These are phyloP conservation scores for Aspergillus biplanus DNA, from an alignment of 495 filamentous ascomycete genomes.

Conservation along the genomic window DNA sequence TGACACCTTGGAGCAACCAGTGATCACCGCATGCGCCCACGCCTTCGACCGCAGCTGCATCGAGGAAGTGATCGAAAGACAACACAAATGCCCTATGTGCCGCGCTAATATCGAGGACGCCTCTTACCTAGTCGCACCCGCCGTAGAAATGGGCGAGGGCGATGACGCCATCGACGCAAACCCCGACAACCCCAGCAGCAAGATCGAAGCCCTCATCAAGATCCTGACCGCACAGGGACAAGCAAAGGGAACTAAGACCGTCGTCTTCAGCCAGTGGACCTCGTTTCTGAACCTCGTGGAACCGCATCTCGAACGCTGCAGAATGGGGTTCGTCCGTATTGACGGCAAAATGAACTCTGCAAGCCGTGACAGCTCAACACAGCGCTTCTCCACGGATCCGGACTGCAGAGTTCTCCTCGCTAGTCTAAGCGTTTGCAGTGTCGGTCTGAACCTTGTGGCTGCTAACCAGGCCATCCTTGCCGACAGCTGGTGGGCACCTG, in stretches of 20 bases:
- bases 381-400: conserved; percentile 66
- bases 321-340: conserved; percentile 72
- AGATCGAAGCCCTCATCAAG: conserved; percentile 79
- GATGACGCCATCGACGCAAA: conserved; percentile 55
- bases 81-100: conserved; percentile 88
- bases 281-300: conserved; percentile 82
- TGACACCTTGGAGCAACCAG: conserved; percentile 70
- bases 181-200: conserved; percentile 70
- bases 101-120: conserved; percentile 67
- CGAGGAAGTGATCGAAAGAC: conserved; percentile 73
- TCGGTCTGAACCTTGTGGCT: conserved; percentile 87
- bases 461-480: conserved; percentile 85
- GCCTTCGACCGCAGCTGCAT: conserved; percentile 79
- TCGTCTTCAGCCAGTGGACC: conserved; percentile 95
- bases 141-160: conserved; percentile 55
- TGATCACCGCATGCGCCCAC: conserved; percentile 90
- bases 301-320: conserved; percentile 63
- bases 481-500: conserved; percentile 93
- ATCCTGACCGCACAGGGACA: conserved; percentile 75
- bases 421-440: conserved; percentile 78
- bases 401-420: conserved; percentile 80
- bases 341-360: conserved; percentile 78
- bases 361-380: conserved; percentile 70
- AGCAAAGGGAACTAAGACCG: conserved; percentile 73
- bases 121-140: conserved; percentile 67